Evolutionary conservation across 2,329 filamentous ascomycete genomes (phyloP), one percentile per base, ranked within the genome.

Genomic region (Lachnellula subtilissima): DNA sequence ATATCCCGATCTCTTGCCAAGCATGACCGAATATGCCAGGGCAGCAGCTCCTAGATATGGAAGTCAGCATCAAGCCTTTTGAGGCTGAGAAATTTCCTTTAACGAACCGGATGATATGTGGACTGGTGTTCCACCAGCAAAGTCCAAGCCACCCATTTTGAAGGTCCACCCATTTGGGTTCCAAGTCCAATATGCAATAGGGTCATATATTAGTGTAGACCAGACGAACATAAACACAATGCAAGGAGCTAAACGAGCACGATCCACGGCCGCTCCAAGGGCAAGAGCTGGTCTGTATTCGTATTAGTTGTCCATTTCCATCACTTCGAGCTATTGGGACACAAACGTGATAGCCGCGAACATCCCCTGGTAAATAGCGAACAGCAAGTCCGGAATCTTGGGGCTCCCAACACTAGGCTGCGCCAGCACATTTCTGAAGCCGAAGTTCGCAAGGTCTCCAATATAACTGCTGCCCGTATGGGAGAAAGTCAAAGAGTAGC

Each of bases 141-240:
- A 96, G 73, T 96, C 91, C 46, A 95, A 80, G 28, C 88, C 89
- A 48, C 91, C 91, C 74, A 95, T 81, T 62, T 82, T 78, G 73
- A 81, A 88, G 12, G 86, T 84, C 91, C 91, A 96, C 22, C 91
- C 91, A 35, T 77, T 76, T 0, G 88, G 73, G 70, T 96, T 96
- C 91, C 91, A 96, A 8, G 89, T 95, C 91, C 91, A 96, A 80
- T 91, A 96, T 47, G 91, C 91, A 69, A 96, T 91, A 2, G 91
- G 88, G 66, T 96, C 91, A 73, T 96, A 96, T 70, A 96, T 88
- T 57, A 96, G 70, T 5, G 91, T 96, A 1, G 87, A 81, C 91
- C 91, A 96, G 71, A 96, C 76, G 69, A 96, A 93, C 86, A 95
- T 94, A 79, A 96, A 96, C 67, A 96, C 79, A 63, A 96, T 83